phyloP scores from a whole-genome alignment of 164 flowering plant genomes.

The Liriodendron chinense region DNA sequence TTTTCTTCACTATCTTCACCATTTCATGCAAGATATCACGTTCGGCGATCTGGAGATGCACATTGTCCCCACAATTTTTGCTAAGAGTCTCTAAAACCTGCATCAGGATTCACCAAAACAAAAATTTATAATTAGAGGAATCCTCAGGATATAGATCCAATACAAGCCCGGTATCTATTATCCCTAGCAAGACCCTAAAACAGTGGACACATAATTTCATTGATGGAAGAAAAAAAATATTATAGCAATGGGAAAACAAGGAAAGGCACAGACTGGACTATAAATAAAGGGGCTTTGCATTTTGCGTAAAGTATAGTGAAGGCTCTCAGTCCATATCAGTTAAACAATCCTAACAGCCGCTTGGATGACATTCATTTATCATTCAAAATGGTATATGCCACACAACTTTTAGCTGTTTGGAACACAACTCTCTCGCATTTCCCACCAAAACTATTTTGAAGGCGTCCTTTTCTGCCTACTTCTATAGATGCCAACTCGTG shows the following conservation, averaged over 20 bases:
- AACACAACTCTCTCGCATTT: no score
- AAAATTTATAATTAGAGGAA: not conserved
- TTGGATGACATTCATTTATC: no score
- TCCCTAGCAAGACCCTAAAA: no score
- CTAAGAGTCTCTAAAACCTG: conserved; percentile 91
- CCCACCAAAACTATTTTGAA: no score
- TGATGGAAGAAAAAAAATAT: not conserved
- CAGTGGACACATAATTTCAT: not conserved
- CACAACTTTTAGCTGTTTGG: no score
- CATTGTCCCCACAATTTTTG: conserved; percentile 88
- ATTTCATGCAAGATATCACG: conserved; percentile 88
- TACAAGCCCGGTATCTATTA: not conserved
- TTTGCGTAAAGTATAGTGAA: no score
- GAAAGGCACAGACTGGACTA: not conserved
- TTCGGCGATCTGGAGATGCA: conserved; percentile 77
- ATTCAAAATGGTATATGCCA: no score
- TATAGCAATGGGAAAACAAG: not conserved
- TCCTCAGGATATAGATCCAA: not conserved
- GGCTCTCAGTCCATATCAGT: no score
- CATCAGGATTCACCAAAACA: conserved; percentile 12
- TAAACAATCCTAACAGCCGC: no score
- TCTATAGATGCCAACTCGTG: no score
- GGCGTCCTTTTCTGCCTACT: no score
- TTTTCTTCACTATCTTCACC: conserved; percentile 93
- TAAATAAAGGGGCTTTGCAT: not conserved